These are phyloP conservation scores for Senna tora DNA, from an alignment of 306 rosid genomes.

Conservation along the genomic window DNA sequence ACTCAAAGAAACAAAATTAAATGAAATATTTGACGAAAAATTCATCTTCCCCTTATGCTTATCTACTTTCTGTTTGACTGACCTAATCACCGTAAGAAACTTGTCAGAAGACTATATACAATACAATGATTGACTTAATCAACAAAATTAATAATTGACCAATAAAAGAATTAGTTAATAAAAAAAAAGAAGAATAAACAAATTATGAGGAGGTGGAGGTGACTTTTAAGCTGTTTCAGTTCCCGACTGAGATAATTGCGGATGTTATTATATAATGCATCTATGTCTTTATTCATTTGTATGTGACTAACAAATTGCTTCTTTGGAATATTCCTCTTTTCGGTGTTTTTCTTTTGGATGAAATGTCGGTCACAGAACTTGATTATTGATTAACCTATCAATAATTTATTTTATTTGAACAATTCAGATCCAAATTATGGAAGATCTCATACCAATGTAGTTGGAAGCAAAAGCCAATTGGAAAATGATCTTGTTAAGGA, in stretches of 20 bases:
- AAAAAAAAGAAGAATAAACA: conserved; percentile 9
- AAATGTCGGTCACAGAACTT: too few species aligned
- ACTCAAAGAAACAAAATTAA: conserved; percentile 10
- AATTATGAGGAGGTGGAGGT: neutral
- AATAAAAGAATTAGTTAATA: neutral
- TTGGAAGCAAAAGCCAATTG: neutral
- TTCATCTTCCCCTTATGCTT: neutral
- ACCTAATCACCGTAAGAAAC: conserved; percentile 21
- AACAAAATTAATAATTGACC: neutral
- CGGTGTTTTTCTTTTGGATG: too few species aligned
- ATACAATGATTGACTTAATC: conserved; percentile 7
- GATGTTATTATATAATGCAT: neutral
- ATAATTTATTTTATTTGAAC: conserved; percentile 14
- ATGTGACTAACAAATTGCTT: neutral
- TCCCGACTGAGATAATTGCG: neutral
- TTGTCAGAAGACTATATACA: neutral
- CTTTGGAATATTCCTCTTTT: neutral
- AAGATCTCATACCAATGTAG: neutral
- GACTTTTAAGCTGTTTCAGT: neutral
- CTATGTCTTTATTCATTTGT: neutral
- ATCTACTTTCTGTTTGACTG: conserved; percentile 13
- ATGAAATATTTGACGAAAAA: conserved; percentile 6
- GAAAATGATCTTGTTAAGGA: neutral
- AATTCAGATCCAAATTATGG: neutral
- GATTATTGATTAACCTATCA: too few species aligned